Conservation (phyloP, 1,139 yeast species). For the Hyphopichia wangnamkhiaoensis region DNA sequence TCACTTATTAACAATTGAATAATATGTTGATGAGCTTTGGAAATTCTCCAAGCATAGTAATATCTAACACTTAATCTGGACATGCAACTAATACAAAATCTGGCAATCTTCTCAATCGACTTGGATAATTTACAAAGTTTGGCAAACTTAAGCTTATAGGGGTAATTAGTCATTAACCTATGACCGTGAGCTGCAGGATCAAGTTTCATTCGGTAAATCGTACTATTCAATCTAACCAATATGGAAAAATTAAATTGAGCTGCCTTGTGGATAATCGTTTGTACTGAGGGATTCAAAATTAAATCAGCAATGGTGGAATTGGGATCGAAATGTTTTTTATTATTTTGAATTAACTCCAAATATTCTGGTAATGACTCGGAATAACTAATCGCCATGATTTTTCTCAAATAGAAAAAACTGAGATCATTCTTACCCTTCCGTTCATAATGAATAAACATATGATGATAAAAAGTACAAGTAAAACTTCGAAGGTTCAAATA, state of each 20-base stretch:
- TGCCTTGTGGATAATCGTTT: constrained; percentile 30
- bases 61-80: constrained; percentile 34
- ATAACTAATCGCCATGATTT: constrained; percentile 22
- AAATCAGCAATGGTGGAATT: constrained; percentile 29
- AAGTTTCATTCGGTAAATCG: constrained; percentile 22
- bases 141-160: constrained; percentile 19
- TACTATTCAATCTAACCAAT: constrained; percentile 20
- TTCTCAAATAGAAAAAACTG: constrained; percentile 32
- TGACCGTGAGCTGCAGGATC: constrained; percentile 17
- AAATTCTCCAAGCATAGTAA: constrained; percentile 51
- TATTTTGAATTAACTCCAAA: constrained; percentile 27
- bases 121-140: constrained; percentile 21
- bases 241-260: constrained; percentile 29
- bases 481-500: constrained; percentile 33
- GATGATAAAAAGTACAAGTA: constrained; percentile 24
- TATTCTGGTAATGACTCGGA: constrained; percentile 33
- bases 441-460: constrained; percentile 33
- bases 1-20: not conserved
- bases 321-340: constrained; percentile 30
- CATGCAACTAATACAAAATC: constrained; percentile 24
- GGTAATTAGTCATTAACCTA: constrained; percentile 14
- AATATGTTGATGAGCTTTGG: constrained; percentile 24
- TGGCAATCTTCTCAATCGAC: constrained; percentile 18
- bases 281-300: constrained; percentile 34
- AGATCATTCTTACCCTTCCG: constrained; percentile 18